These are phyloP conservation scores for Penicillium argentinense DNA, from an alignment of 495 filamentous ascomycete species.

Conservation along the genomic window DNA sequence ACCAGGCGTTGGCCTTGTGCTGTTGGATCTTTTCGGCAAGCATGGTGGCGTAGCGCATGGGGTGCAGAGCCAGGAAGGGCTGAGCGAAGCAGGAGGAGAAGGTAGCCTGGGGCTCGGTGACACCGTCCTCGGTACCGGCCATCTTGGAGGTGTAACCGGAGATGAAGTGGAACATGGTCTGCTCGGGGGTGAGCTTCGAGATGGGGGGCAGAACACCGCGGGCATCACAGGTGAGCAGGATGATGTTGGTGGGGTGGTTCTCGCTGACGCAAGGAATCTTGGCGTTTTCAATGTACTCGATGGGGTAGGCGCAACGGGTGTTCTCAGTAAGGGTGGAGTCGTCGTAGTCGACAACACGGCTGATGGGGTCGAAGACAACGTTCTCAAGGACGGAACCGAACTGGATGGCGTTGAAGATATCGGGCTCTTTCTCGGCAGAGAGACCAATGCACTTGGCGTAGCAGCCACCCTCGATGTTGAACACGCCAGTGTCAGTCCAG, in stretches of 20 bases:
- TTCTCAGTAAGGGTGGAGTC: constrained; percentile 95
- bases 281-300: constrained; percentile 97
- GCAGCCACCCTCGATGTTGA: constrained; percentile 99
- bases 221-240: constrained; percentile 96
- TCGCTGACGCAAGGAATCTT: constrained; percentile 91
- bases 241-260: constrained; percentile 93
- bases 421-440: constrained; percentile 97
- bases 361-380: constrained; percentile 91
- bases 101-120: constrained; percentile 94
- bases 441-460: constrained; percentile 99
- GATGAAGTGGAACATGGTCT: constrained; percentile 99
- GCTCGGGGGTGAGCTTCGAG: constrained; percentile 91
- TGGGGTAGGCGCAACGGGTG: constrained; percentile 97
- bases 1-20: constrained; percentile 96
- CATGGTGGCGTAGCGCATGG: constrained; percentile 99
- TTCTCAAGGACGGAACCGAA: constrained; percentile 98
- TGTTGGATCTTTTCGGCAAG: constrained; percentile 94
- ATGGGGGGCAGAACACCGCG: constrained; percentile 97
- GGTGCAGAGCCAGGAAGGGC: constrained; percentile 97
- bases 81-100: constrained; percentile 99
- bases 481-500: constrained; percentile 95
- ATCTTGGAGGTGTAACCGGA: constrained; percentile 99
- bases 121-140: constrained; percentile 96
- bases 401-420: constrained; percentile 95
- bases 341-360: constrained; percentile 90